Evolutionary conservation across 2,329 filamentous ascomycete species (phyloP).

Genomic region (Colletotrichum caudatum): DNA sequence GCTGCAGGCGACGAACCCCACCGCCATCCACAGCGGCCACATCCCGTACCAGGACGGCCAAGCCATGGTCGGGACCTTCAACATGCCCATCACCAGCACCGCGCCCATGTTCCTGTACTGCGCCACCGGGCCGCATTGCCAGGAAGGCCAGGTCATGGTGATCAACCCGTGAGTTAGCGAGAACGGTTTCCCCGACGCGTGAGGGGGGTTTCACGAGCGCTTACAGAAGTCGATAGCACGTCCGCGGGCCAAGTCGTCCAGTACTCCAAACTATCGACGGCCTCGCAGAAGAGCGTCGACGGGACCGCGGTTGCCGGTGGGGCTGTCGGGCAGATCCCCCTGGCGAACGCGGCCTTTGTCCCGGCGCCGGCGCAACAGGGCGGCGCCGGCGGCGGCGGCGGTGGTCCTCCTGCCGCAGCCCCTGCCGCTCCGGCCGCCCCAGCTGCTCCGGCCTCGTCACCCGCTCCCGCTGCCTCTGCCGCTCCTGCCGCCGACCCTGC

Average conservation of each 20-base stretch:
- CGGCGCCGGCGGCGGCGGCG: slow-evolving; percentile 7
- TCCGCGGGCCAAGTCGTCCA: slow-evolving; percentile 48
- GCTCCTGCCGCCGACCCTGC: slow-evolving; percentile 11
- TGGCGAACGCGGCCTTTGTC: slow-evolving; percentile 48
- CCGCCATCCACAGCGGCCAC: slow-evolving; percentile 56
- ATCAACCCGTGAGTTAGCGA: slow-evolving; percentile 58
- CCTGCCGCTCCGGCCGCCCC: not conserved
- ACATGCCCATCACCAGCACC: slow-evolving; percentile 57
- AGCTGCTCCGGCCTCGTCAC: not conserved
- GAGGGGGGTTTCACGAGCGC: not conserved
- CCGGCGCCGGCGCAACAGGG: slow-evolving; percentile 43
- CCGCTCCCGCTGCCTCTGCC: not conserved
- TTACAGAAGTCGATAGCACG: slow-evolving; percentile 41
- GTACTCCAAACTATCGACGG: slow-evolving; percentile 45
- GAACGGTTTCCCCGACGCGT: not conserved
- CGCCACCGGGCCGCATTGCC: slow-evolving; percentile 61
- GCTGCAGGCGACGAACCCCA: slow-evolving; percentile 49
- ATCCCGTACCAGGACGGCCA: slow-evolving; percentile 54
- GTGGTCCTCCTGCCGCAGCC: not conserved
- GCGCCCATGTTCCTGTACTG: slow-evolving; percentile 65
- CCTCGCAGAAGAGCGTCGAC: slow-evolving; percentile 45
- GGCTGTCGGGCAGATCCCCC: slow-evolving; percentile 47
- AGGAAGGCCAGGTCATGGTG: slow-evolving; percentile 63
- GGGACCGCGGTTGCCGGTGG: slow-evolving; percentile 47
- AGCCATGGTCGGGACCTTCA: slow-evolving; percentile 58